Evolutionary conservation across 2,329 filamentous ascomycete genomes (phyloP), one percentile per base, ranked within the genome.

Genomic region (Aspergillus brasiliensis): DNA sequence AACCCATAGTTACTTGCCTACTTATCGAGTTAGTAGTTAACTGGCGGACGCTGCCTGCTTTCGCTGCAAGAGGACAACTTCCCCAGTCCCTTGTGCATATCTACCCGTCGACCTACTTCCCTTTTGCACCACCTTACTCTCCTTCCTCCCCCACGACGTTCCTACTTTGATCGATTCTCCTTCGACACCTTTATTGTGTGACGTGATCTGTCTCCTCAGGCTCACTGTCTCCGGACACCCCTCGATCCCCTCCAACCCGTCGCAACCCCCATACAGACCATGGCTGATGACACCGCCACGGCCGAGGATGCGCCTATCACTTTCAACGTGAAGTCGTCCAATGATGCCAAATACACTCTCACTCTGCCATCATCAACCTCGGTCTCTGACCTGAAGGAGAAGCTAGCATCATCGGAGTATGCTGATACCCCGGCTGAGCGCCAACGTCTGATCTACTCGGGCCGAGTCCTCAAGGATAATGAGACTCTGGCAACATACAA

Each of bases 311-410:
- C 88, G 71, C 88, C 93, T 71, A 81, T 99, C 80, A 96, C 91
- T 76, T 98, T 99, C 86, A 95, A 92, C 81, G 89, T 99, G 79
- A 99, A 98, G 83, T 91, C 91, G n/a, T 93, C 92, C n/a, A 90
- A 88, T 69, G 93, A 97, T 74, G 88, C 86, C 75, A 92, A 90
- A 77, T 93, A 92, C 73, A 88, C 86, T 55, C 82, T 99, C 74
- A 96, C 92, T 58, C 88, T 98, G 72, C 79, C 90, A 59, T 84
- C 90, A 66, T 85, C 86, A 37, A 91, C 89, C 51, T 90, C 89
- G 7, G 89, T 98, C 46, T 83, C 86, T 59, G 92, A 97, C 62
- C 85, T 99, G 69, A 99, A 99, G 84, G 86, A 85, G 63, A 97
- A 94, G 82, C 88, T 99, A 40, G 86, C 93, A 5, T 85, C 86